Percentiles rank a stretch among this genome's conserved stretches.
These are phyloP conservation scores for Bryum argenteum DNA, from an alignment of 225 moss, liverwort and hornwort species.

Conservation along the genomic window DNA sequence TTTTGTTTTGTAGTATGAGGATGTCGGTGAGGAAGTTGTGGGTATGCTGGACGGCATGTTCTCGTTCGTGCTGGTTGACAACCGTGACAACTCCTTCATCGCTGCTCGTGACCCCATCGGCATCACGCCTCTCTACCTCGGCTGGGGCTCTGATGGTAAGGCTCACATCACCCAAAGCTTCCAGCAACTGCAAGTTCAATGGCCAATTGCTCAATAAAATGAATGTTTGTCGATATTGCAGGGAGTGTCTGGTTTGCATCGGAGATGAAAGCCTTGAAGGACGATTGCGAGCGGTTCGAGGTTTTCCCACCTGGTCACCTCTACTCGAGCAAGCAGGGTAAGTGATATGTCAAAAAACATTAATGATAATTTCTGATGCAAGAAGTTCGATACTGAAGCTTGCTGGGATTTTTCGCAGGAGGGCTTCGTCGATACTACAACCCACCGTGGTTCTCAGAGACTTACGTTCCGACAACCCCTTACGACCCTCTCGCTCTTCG, in stretches of 20 bases:
- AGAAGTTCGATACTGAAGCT: background rate
- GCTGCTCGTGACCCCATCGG: conserved; percentile 88
- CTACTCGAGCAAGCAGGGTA: conserved; percentile 81
- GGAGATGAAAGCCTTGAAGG: conserved; percentile 85
- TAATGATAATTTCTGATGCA: no score
- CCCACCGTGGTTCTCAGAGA: conserved; percentile 62
- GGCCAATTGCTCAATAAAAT: no score
- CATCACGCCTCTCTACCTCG: conserved; percentile 83
- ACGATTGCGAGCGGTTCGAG: conserved; percentile 78
- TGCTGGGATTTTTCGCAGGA: conserved; percentile 32
- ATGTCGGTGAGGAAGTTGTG: conserved; percentile 80
- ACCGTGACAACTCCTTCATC: conserved; percentile 81
- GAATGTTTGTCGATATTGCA: conserved; percentile 21
- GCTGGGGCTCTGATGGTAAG: conserved; percentile 72
- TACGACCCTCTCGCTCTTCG: conserved; percentile 69
- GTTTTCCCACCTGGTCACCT: conserved; percentile 84
- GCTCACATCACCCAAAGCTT: no score
- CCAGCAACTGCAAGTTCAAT: no score
- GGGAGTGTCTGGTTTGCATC: conserved; percentile 85
- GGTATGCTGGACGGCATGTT: conserved; percentile 82
- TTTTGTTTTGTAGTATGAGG: conserved; percentile 60
- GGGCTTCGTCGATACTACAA: conserved; percentile 78
- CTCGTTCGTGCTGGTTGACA: conserved; percentile 85
- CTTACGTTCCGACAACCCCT: conserved; percentile 59
- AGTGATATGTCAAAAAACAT: no score